phyloP scores from a whole-genome alignment of 768 basidiomycete genomes.

The Collybia mongolica region DNA sequence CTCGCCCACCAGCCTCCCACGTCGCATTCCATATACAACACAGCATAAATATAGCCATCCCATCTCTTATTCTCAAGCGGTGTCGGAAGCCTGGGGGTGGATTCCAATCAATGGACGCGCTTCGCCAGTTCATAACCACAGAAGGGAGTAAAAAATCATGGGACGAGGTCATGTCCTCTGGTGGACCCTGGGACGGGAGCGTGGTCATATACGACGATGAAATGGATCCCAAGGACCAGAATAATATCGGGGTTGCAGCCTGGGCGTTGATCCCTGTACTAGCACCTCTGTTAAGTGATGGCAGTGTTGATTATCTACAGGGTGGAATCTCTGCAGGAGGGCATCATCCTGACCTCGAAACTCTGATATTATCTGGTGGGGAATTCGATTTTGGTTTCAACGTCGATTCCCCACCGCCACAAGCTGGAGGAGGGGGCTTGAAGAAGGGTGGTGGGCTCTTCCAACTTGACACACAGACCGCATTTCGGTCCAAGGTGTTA shows the following conservation, averaged over 20 bases:
- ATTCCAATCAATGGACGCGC: conserved; percentile 61
- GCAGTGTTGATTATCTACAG: conserved; percentile 64
- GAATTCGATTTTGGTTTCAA: conserved; percentile 23
- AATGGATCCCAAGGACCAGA: conserved; percentile 66
- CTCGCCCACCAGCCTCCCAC: conserved; percentile 68
- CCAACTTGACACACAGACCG: conserved; percentile 64
- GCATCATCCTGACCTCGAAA: conserved; percentile 53
- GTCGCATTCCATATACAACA: conserved; percentile 61
- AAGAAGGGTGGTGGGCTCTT: conserved; percentile 54
- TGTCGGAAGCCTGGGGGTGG: conserved; percentile 69
- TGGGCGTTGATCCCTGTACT: conserved; percentile 74
- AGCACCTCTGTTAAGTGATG: conserved; percentile 52
- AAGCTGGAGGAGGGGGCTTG: conserved; percentile 17
- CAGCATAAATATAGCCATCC: conserved; percentile 85
- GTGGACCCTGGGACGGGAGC: conserved; percentile 68
- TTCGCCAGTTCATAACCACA: conserved; percentile 82
- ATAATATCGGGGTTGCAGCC: conserved; percentile 52
- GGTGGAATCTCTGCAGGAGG: conserved; percentile 70
- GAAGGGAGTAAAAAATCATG: conserved; percentile 70
- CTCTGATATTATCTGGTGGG: conserved; percentile 46
- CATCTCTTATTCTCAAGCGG: conserved; percentile 87
- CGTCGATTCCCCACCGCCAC: conserved; percentile 17
- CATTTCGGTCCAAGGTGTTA: conserved; percentile 47
- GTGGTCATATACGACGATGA: conserved; percentile 78
- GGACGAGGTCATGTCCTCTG: conserved; percentile 56